These are phyloP conservation scores for Phytopythium aichiense DNA, from an alignment of 352 stramenopile species.

Conservation along the genomic window DNA sequence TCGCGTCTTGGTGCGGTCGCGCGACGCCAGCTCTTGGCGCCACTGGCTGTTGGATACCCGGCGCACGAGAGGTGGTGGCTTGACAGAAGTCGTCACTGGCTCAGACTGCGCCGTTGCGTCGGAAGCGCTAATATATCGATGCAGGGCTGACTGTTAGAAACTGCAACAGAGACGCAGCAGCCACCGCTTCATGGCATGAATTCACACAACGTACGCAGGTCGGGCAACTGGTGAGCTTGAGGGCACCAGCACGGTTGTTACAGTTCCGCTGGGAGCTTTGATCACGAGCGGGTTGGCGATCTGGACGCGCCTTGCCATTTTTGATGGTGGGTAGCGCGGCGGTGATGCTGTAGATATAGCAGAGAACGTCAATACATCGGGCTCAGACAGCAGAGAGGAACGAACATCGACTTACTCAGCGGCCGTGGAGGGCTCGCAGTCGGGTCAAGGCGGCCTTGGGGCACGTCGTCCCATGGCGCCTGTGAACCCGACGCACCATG, in stretches of 20 bases:
- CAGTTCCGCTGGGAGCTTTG: not conserved
- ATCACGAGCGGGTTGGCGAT: not conserved
- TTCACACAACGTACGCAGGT: not conserved
- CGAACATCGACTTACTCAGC: constrained; percentile 7
- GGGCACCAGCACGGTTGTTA: constrained; percentile 1
- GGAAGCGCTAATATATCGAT: not conserved
- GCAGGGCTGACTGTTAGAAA: not conserved
- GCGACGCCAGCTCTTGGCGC: constrained; percentile 48
- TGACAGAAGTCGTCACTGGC: constrained; percentile 5
- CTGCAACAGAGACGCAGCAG: not conserved
- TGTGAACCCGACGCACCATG: constrained; percentile 33
- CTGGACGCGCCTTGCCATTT: constrained; percentile 1
- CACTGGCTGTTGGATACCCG: constrained; percentile 39
- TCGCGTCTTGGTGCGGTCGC: constrained; percentile 56
- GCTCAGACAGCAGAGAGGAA: not conserved
- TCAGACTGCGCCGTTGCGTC: not conserved
- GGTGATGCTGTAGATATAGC: constrained; percentile 10
- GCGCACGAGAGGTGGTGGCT: constrained; percentile 37
- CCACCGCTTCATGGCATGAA: not conserved
- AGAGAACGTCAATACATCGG: not conserved
- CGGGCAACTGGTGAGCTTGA: not conserved
- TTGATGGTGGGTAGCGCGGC: constrained; percentile 15
- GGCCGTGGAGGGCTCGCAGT: constrained; percentile 27
- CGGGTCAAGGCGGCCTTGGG: constrained; percentile 27
- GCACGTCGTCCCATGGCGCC: constrained; percentile 31